A percentile compares a stretch with the other conserved stretches of the same genome.
Evolutionary conservation across 2,329 filamentous ascomycete genomes (phyloP).

Genomic region (Trichophaea hybrida): DNA sequence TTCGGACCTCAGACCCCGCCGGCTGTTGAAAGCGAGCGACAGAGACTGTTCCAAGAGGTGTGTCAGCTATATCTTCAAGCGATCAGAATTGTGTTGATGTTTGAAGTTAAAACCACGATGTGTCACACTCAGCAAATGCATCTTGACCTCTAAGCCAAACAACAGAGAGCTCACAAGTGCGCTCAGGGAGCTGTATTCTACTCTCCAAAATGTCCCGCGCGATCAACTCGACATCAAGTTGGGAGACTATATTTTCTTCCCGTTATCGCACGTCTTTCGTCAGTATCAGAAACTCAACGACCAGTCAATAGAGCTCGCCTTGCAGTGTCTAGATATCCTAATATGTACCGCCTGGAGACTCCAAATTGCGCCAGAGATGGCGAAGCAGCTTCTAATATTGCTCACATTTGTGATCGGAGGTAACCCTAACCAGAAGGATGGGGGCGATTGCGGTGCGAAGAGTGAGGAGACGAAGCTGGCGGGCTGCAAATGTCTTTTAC

Average conservation of each 20-base stretch:
- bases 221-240: slow-evolving; percentile 59
- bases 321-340: slow-evolving; percentile 61
- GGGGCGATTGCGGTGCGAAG: slow-evolving; percentile 27
- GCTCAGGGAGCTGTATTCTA: slow-evolving; percentile 36
- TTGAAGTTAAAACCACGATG: slow-evolving; percentile 48
- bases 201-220: slow-evolving; percentile 35
- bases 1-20: neutral
- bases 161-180: slow-evolving; percentile 34
- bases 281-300: slow-evolving; percentile 58
- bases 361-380: slow-evolving; percentile 55
- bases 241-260: slow-evolving; percentile 91
- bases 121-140: slow-evolving; percentile 45
- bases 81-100: neutral
- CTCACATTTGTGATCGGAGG: slow-evolving; percentile 69
- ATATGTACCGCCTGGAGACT: slow-evolving; percentile 66
- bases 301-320: slow-evolving; percentile 56
- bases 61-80: neutral
- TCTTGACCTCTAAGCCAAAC: slow-evolving; percentile 37
- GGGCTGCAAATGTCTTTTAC: slow-evolving; percentile 53
- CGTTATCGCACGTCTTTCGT: slow-evolving; percentile 72
- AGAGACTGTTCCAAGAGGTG: neutral
- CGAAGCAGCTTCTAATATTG: slow-evolving; percentile 72
- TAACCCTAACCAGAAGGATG: slow-evolving; percentile 37
- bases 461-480: slow-evolving; percentile 63
- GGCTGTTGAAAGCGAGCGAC: neutral